Conservation (phyloP, 2,329 filamentous ascomycete species). For the Nemania serpens region DNA sequence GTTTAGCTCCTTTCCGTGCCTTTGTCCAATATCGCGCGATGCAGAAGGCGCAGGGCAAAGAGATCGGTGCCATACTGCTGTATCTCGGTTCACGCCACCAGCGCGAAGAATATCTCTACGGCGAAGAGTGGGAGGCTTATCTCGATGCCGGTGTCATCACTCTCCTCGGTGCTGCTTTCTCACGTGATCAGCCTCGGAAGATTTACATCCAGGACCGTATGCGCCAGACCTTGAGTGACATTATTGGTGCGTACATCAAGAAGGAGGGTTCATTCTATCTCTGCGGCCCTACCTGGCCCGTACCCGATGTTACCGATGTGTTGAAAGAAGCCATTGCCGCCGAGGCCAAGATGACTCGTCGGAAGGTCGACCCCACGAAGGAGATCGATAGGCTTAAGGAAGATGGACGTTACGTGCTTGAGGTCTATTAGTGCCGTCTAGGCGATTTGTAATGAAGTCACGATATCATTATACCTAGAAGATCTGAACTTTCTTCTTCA, state of each 20-base stretch:
- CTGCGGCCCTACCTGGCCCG: conserved; percentile 97
- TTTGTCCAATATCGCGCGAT: conserved; percentile 98
- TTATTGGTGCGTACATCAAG: conserved; percentile 82
- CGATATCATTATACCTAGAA: conserved; percentile 8
- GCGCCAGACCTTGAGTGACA: conserved; percentile 82
- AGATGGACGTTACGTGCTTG: conserved; percentile 88
- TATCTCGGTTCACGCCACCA: conserved; percentile 98
- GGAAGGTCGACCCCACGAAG: conserved; percentile 83
- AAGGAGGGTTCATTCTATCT: conserved; percentile 95
- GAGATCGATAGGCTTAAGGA: conserved; percentile 99
- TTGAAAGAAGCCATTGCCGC: conserved; percentile 86
- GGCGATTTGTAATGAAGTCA: conserved; percentile 19
- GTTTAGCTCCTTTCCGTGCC: conserved; percentile 97
- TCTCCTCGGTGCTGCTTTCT: conserved; percentile 90
- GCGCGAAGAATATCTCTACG: conserved; percentile 97
- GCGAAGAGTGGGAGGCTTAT: conserved; percentile 99
- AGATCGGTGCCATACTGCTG: conserved; percentile 88
- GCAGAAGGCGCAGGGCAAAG: conserved; percentile 96
- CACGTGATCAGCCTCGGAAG: conserved; percentile 95
- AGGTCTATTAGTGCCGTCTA: conserved; percentile 75
- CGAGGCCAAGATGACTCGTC: conserved; percentile 70
- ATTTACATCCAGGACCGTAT: conserved; percentile 99
- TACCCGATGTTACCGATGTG: conserved; percentile 93
- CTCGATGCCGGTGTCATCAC: conserved; percentile 95
- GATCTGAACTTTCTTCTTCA: neutral